phyloP scores from a whole-genome alignment of 768 basidiomycete species.

The Xerocomellus chrysenteron region DNA sequence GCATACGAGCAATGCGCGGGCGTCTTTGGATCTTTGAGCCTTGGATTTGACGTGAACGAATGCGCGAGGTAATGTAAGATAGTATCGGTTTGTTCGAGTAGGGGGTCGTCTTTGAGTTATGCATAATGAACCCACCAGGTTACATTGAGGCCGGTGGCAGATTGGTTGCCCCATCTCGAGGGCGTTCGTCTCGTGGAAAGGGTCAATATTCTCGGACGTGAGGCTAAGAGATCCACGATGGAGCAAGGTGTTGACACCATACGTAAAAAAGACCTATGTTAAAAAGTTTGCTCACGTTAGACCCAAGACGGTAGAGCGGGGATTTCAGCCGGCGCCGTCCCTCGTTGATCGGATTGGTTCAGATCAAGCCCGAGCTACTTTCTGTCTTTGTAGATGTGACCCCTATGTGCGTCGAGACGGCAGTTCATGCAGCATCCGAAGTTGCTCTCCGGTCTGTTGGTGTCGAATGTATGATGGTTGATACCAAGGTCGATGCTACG shows the following conservation, averaged over 20 bases:
- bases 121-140: no score
- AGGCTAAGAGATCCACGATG: conserved; percentile 18
- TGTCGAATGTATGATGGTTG: conserved; percentile 13
- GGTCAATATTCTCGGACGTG: conserved; percentile 18
- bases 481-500: no score
- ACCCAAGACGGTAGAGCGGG: conserved; percentile 36
- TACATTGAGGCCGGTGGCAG: conserved; percentile 64
- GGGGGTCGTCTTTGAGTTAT: no score
- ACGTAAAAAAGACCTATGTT: conserved; percentile 36
- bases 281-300: conserved; percentile 43
- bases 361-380: conserved; percentile 31
- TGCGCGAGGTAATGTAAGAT: no score
- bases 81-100: no score
- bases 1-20: conserved; percentile 25
- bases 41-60: no score
- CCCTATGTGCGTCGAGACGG: conserved; percentile 44
- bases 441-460: conserved; percentile 33
- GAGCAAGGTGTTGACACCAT: conserved; percentile 57
- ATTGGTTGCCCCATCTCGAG: conserved; percentile 45
- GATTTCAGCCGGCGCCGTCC: conserved; percentile 33
- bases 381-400: conserved; percentile 53
- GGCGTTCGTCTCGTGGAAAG: conserved; percentile 51
- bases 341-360: no score
- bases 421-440: conserved; percentile 45
- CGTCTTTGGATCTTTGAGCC: conserved; percentile 17